phyloP scores from a whole-genome alignment of 805 yeast species.

The Cyberlindnera euphorbiiphila region DNA sequence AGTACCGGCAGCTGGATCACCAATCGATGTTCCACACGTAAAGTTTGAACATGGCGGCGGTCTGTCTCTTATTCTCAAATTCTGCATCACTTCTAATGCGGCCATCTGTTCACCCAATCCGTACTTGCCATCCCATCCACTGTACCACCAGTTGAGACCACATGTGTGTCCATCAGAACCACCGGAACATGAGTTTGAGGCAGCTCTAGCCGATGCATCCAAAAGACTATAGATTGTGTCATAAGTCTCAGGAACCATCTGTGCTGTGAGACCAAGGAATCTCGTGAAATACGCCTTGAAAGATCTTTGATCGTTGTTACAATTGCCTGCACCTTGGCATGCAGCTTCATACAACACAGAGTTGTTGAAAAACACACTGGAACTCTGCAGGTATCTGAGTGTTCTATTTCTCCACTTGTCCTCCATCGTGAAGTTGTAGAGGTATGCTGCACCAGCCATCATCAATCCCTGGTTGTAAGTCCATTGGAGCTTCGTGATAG shows the following conservation, averaged over 20 bases:
- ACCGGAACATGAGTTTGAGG: conserved; percentile 76
- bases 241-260: conserved; percentile 52
- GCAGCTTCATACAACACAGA: conserved; percentile 66
- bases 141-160: conserved; percentile 65
- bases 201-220: conserved; percentile 57
- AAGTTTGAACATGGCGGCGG: conserved; percentile 56
- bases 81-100: conserved; percentile 59
- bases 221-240: conserved; percentile 44
- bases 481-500: conserved; percentile 57
- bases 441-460: conserved; percentile 64
- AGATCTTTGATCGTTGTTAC: conserved; percentile 72
- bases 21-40: conserved; percentile 64
- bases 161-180: conserved; percentile 81
- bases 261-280: conserved; percentile 59
- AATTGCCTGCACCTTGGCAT: conserved; percentile 52
- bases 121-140: conserved; percentile 60
- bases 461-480: conserved; percentile 70
- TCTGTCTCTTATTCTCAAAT: conserved; percentile 32
- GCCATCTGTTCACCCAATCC: conserved; percentile 86
- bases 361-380: conserved; percentile 55
- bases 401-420: conserved; percentile 57
- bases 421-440: conserved; percentile 60
- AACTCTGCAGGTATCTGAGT: conserved; percentile 40
- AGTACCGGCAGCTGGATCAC: conserved; percentile 63
- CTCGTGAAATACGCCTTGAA: conserved; percentile 70